Evolutionary conservation across 805 yeast genomes (phyloP).

Genomic region (Starmerella potacharoeniae): DNA sequence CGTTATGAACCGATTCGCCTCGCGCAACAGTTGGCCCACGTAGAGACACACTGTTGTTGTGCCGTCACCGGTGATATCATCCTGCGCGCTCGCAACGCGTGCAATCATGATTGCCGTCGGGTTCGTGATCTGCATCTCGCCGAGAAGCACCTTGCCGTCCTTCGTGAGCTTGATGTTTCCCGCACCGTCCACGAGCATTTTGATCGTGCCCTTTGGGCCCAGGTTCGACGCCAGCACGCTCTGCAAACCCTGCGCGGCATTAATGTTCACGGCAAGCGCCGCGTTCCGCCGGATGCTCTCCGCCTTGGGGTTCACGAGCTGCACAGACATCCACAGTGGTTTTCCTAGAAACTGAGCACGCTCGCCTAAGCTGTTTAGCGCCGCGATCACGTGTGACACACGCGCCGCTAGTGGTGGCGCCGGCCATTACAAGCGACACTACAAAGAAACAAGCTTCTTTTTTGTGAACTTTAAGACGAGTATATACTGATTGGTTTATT

Average conservation of each 20-base stretch:
- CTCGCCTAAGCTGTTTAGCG: neutral
- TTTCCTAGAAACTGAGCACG: neutral
- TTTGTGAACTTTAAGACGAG: too few species aligned
- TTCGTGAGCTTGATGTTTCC: slow-evolving; percentile 92
- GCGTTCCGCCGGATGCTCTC: slow-evolving; percentile 93
- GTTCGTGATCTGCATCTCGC: slow-evolving; percentile 93
- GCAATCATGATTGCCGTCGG: slow-evolving; percentile 85
- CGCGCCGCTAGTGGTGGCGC: neutral
- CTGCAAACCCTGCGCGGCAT: slow-evolving; percentile 95
- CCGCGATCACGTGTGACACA: neutral
- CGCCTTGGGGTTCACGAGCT: slow-evolving; percentile 90
- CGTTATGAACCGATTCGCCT: slow-evolving; percentile 79
- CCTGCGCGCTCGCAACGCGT: slow-evolving; percentile 96
- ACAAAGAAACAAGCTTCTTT: too few species aligned
- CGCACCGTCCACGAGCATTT: slow-evolving; percentile 93
- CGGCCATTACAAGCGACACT: neutral
- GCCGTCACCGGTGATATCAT: slow-evolving; percentile 98
- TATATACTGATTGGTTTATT: too few species aligned
- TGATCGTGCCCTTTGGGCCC: slow-evolving; percentile 95
- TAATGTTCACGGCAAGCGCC: slow-evolving; percentile 87
- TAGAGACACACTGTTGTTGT: slow-evolving; percentile 89
- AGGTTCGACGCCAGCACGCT: slow-evolving; percentile 80
- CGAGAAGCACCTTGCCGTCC: slow-evolving; percentile 86
- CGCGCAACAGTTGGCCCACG: slow-evolving; percentile 89
- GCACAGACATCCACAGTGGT: slow-evolving; percentile 35